These are phyloP conservation scores for Calonectria pseudoturangicola DNA, from an alignment of 2,329 filamentous ascomycete species.

Conservation along the genomic window DNA sequence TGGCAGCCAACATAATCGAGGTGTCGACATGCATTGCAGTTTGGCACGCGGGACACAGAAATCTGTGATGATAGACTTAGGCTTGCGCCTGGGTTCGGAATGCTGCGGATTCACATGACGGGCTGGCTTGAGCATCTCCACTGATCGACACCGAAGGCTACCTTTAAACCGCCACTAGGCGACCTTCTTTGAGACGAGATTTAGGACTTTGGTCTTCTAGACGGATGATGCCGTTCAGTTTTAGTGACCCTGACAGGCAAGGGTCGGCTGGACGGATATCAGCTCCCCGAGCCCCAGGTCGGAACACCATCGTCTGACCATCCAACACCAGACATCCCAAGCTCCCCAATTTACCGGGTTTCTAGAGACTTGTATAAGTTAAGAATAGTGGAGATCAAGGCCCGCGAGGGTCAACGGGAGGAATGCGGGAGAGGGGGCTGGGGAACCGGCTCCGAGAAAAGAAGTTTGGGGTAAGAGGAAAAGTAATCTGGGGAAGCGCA, in stretches of 20 bases:
- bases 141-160: not conserved
- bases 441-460: conserved; percentile 5
- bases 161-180: conserved; percentile 11
- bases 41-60: not conserved
- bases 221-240: not conserved
- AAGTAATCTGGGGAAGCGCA: conserved; percentile 17
- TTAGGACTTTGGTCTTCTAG: not conserved
- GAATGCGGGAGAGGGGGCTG: conserved; percentile 8
- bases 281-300: not conserved
- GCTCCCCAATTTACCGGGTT: conserved; percentile 1
- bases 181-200: not conserved
- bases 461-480: not conserved
- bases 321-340: not conserved
- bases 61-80: not conserved
- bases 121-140: not conserved
- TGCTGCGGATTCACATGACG: not conserved
- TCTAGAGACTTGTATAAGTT: not conserved
- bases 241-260: not conserved
- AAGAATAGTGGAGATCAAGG: not conserved
- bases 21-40: not conserved
- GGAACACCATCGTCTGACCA: not conserved
- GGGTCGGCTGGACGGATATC: conserved; percentile 3
- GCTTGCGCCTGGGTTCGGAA: not conserved
- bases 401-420: not conserved
- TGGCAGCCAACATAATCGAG: conserved; percentile 10